Base-by-base conservation (phyloP, 257 asterid genomes). In the Nicotiana benthamiana region DNA sequence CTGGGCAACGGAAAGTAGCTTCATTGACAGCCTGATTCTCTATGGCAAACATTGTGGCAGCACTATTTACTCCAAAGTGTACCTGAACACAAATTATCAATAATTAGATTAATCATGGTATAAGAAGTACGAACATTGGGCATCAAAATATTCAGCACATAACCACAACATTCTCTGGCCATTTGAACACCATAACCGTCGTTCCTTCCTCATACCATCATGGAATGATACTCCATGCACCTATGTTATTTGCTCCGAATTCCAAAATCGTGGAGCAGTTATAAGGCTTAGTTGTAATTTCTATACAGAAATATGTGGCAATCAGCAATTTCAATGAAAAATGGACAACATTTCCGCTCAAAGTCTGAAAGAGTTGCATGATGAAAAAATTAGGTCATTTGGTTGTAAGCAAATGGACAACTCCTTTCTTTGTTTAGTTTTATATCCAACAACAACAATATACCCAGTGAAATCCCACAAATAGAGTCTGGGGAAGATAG, bases 1-100 rank as follows among this genome's bases (percentile, higher is more conserved):
- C 99, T 9, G 99, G 97, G 86, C 99, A 95, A 63, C 99, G 97
- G 79, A 95, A 95, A 6, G 98, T 95, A 80, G 99, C 99, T 90
- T 95, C 99, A 84, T 95, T 95, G 84, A 90, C 89, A 26, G 98
- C 99, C 83, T 91, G 97, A 68, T 85, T 86, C 93, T 95, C 99
- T 81, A 95, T 82, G 65, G 97, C 97, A 90, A 95, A 95, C 91
- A 88, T 92, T 82, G 96, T 87, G 63, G 99, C 98, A 79, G 97
- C 98, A 85, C 98, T 95, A 85, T 95, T 95, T 62, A 93, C 99
- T 87, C 99, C 99, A 63, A 95, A 95, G 86, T 95, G 99, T 53
- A 95, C 88, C 99, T 95, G 90, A 68, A 80, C 46, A 60, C 82
- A 77, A 80, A 60, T 34, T 59, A 61, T 40, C 74, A 83, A 70